Conservation (phyloP, 192 early-diverging fungal species). For the Coemansia sp. region DNA sequence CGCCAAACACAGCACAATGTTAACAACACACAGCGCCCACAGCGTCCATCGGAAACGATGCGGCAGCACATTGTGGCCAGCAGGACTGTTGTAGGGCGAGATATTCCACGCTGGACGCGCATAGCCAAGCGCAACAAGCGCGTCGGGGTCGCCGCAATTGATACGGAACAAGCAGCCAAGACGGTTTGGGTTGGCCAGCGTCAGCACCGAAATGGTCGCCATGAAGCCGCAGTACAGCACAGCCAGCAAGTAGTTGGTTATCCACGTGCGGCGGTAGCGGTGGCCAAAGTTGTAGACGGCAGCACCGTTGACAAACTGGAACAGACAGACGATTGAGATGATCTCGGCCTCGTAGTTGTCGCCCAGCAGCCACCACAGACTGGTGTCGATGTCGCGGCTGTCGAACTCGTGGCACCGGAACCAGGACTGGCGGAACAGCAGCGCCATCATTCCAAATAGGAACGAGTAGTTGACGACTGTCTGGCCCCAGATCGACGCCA, state of each 20-base stretch:
- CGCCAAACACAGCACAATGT: slow-evolving; percentile 42
- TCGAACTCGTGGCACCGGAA: slow-evolving; percentile 84
- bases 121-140: slow-evolving; percentile 44
- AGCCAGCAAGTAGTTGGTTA: slow-evolving; percentile 63
- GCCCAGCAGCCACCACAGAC: slow-evolving; percentile 79
- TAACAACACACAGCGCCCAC: slow-evolving; percentile 56
- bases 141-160: slow-evolving; percentile 63
- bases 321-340: slow-evolving; percentile 61
- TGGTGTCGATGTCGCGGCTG: slow-evolving; percentile 59
- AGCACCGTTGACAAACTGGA: slow-evolving; percentile 73
- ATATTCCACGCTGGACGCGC: slow-evolving; percentile 48
- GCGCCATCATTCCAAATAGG: slow-evolving; percentile 42
- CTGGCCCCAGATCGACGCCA: slow-evolving; percentile 68
- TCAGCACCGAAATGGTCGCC: slow-evolving; percentile 57
- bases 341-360: slow-evolving; percentile 77
- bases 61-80: slow-evolving; percentile 76
- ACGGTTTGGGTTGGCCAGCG: slow-evolving; percentile 67
- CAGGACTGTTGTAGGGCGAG: slow-evolving; percentile 61
- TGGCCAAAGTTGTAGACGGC: slow-evolving; percentile 71
- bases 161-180: slow-evolving; percentile 69
- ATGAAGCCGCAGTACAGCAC: slow-evolving; percentile 57
- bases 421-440: slow-evolving; percentile 71
- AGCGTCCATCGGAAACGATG: slow-evolving; percentile 61
- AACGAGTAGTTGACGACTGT: slow-evolving; percentile 74
- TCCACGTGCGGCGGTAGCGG: slow-evolving; percentile 63